Evolutionary conservation across 2,329 filamentous ascomycete species (phyloP).

Genomic region (Chaetomium sp.): DNA sequence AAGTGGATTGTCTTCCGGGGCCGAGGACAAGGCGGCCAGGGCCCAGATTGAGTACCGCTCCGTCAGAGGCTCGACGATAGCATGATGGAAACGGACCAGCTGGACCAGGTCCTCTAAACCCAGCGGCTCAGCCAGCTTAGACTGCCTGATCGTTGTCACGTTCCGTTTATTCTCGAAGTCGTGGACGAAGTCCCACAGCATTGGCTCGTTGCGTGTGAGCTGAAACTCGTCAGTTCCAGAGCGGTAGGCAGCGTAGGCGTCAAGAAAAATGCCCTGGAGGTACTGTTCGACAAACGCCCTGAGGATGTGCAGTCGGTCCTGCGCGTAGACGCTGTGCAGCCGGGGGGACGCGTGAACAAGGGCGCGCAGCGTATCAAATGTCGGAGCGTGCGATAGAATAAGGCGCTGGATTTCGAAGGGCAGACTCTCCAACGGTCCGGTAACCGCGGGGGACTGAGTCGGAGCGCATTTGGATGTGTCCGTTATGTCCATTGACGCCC

Average conservation of each 20-base stretch:
- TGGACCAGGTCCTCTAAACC: slow-evolving; percentile 6
- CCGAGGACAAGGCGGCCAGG: slow-evolving; percentile 3
- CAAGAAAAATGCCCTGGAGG: neutral
- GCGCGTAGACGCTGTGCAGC: neutral
- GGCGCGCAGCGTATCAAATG: neutral
- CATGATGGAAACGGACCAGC: slow-evolving; percentile 11
- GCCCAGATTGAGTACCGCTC: slow-evolving; percentile 15
- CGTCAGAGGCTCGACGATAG: slow-evolving; percentile 13
- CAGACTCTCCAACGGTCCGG: neutral
- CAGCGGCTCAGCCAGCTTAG: neutral
- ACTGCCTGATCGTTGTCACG: neutral
- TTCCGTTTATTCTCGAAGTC: too few relatives aligned
- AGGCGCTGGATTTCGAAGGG: slow-evolving; percentile 7
- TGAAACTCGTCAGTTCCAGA: neutral
- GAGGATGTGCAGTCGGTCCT: neutral
- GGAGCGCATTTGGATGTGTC: too few relatives aligned
- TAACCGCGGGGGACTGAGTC: neutral
- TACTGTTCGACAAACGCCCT: neutral
- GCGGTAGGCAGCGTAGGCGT: slow-evolving; percentile 1
- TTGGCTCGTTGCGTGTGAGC: neutral
- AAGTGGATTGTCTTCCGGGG: neutral
- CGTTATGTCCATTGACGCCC: too few relatives aligned
- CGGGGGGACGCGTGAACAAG: slow-evolving; percentile 3
- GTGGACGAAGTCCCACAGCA: neutral
- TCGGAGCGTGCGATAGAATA: slow-evolving; percentile 1